Conservation (phyloP, 1,284 basidiomycete species). For the Athelia psychrophila region DNA sequence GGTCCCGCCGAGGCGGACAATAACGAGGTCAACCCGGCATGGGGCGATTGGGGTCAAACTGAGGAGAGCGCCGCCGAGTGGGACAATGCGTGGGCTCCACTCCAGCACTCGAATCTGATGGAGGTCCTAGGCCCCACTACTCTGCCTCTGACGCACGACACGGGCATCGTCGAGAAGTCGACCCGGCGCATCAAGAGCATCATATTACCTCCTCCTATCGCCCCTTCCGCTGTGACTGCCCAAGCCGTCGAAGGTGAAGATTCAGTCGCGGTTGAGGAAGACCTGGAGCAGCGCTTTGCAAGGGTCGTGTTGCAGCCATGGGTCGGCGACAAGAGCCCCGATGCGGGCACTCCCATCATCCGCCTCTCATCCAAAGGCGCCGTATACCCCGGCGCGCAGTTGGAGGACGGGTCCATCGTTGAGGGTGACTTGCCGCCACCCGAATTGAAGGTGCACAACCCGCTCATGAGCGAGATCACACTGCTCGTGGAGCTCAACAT, state of each 20-base stretch:
- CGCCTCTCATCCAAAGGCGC: constrained; percentile 40
- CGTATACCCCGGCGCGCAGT: constrained; percentile 13
- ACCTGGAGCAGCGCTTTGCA: constrained; percentile 43
- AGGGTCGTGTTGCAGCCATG: constrained; percentile 54
- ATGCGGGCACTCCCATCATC: constrained; percentile 37
- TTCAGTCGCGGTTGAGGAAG: constrained; percentile 45
- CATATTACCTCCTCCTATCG: constrained; percentile 20
- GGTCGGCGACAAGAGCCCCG: constrained; percentile 34
- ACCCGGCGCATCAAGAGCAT: constrained; percentile 39
- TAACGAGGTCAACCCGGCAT: constrained; percentile 9
- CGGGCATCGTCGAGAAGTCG: constrained; percentile 48
- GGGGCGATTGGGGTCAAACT: constrained; percentile 4
- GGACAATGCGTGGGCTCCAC: constrained; percentile 17
- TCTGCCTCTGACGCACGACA: constrained; percentile 46
- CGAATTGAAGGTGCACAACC: constrained; percentile 36
- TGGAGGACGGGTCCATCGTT: constrained; percentile 22
- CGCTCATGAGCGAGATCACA: constrained; percentile 49
- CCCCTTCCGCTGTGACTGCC: neutral
- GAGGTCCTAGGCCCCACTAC: constrained; percentile 40
- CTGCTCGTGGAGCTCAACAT: constrained; percentile 48
- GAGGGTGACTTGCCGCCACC: constrained; percentile 9
- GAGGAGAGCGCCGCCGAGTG: neutral
- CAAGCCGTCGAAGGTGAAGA: constrained; percentile 14
- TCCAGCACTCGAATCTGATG: constrained; percentile 26
- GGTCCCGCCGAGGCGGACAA: constrained; percentile 9